Percentiles rank a stretch among this genome's conserved stretches.
Evolutionary conservation across 2,329 filamentous ascomycete species (phyloP).

Genomic region (Colletotrichum caudatum): DNA sequence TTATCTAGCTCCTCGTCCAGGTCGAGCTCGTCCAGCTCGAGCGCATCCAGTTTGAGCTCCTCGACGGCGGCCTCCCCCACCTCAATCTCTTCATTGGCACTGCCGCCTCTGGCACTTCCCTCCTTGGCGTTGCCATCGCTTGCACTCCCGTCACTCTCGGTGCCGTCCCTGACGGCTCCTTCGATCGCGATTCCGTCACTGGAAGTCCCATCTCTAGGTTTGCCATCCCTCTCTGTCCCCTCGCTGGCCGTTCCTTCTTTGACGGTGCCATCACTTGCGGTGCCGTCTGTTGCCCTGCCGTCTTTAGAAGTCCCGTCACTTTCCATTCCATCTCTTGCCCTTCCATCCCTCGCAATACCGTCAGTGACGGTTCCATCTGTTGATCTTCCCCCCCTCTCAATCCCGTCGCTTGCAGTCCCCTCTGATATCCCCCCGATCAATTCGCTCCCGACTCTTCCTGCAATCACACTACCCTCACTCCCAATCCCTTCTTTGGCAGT

Average conservation of each 20-base stretch:
- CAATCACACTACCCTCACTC: not conserved
- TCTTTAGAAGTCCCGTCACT: not conserved
- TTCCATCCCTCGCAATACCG: not conserved
- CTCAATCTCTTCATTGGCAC: not conserved
- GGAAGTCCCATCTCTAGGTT: not conserved
- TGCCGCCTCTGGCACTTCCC: not conserved
- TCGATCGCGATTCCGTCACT: not conserved
- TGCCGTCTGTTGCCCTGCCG: not conserved
- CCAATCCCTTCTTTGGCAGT: not conserved
- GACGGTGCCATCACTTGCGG: not conserved
- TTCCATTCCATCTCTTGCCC: not conserved
- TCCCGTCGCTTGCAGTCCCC: not conserved
- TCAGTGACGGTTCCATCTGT: not conserved
- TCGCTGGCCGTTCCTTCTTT: not conserved
- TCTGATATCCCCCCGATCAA: not conserved
- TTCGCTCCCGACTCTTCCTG: not conserved
- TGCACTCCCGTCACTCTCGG: not conserved
- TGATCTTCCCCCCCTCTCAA: not conserved
- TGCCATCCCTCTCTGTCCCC: not conserved
- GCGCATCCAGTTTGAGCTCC: too few relatives aligned
- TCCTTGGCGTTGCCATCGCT: not conserved
- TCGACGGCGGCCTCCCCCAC: not conserved
- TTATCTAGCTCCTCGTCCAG: too few relatives aligned
- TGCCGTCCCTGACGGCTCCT: not conserved
- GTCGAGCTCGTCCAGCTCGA: too few relatives aligned